Evolutionary conservation across 495 filamentous ascomycete genomes (phyloP).

Genomic region (Immersiella caudata): DNA sequence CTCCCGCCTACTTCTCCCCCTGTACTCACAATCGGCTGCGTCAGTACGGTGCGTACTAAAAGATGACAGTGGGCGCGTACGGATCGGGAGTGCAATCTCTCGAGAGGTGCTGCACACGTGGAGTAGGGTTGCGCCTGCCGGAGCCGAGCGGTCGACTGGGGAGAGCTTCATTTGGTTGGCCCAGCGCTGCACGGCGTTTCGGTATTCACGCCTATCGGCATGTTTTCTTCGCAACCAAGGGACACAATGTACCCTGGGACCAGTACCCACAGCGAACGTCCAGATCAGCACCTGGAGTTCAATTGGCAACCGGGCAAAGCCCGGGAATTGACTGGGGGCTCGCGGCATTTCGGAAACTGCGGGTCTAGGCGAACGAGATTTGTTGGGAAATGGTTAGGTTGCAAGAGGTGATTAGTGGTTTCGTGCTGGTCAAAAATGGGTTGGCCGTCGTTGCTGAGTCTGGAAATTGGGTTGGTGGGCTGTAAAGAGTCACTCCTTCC

Average conservation of each 20-base stretch:
- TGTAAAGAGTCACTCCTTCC: too few species aligned
- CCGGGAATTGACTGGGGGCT: not conserved
- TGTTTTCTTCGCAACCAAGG: not conserved
- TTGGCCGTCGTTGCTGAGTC: too few species aligned
- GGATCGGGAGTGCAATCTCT: not conserved
- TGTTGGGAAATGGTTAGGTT: too few species aligned
- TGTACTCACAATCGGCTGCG: not conserved
- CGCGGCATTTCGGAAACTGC: too few species aligned
- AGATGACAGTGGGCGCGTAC: not conserved
- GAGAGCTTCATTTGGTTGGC: not conserved
- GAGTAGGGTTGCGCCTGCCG: not conserved
- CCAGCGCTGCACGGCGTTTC: not conserved
- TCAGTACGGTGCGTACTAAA: not conserved
- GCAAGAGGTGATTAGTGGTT: too few species aligned
- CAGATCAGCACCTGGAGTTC: not conserved
- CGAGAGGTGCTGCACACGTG: not conserved
- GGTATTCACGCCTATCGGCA: not conserved
- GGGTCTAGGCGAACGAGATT: too few species aligned
- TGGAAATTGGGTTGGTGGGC: too few species aligned
- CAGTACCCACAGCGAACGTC: not conserved
- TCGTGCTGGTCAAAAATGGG: too few species aligned
- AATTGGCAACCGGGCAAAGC: not conserved
- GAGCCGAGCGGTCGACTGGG: not conserved
- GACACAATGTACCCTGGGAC: not conserved
- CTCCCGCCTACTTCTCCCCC: not conserved